Evolutionary conservation across 164 flowering plant genomes (phyloP).

Genomic region (Kingdonia uniflora): DNA sequence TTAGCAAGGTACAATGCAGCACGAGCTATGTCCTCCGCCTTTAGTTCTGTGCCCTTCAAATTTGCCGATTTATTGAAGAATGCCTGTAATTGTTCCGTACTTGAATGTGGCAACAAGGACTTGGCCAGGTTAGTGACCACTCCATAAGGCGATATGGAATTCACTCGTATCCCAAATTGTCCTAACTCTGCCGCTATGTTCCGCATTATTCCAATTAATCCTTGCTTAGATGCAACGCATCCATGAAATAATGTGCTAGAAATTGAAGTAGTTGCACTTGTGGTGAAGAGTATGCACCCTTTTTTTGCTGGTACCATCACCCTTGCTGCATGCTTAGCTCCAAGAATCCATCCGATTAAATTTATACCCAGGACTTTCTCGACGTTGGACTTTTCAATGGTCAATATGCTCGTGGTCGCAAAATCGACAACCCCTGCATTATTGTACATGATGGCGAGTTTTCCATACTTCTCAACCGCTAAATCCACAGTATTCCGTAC

Average conservation of each 20-base stretch:
- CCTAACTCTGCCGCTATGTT: background rate
- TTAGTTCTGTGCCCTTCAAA: background rate
- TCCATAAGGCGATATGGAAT: background rate
- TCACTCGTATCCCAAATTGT: background rate
- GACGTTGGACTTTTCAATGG: background rate
- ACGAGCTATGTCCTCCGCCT: slow-evolving; percentile 2
- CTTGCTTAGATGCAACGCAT: background rate
- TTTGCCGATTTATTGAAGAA: background rate
- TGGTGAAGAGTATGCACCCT: background rate
- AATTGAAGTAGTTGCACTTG: background rate
- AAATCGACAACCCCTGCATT: background rate
- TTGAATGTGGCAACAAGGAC: background rate
- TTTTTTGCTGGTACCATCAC: background rate
- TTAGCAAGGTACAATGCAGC: background rate
- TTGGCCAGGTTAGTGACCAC: background rate
- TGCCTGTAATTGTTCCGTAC: background rate
- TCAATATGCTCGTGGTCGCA: background rate
- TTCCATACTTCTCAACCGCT: too few species aligned
- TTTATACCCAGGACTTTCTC: background rate
- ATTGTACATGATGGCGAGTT: background rate
- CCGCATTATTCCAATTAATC: background rate
- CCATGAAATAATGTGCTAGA: background rate
- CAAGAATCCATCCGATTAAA: background rate
- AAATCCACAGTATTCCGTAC: background rate
- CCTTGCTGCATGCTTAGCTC: background rate